These are phyloP conservation scores for Tolypocladium tundrense DNA, from an alignment of 2,329 filamentous ascomycete genomes.

Conservation along the genomic window DNA sequence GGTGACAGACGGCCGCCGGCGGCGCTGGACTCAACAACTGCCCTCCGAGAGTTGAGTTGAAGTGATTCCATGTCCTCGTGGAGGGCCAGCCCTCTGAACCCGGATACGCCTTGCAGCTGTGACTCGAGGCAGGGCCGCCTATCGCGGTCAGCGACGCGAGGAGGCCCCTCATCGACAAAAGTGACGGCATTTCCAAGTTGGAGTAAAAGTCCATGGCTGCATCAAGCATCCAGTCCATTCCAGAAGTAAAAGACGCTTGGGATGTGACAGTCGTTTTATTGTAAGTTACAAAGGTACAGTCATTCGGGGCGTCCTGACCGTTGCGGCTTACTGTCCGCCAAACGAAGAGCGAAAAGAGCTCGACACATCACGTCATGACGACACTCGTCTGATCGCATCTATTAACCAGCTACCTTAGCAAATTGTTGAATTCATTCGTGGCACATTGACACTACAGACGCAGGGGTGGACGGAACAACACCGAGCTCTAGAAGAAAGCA, in stretches of 20 bases:
- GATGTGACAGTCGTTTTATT: background rate
- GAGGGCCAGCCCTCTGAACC: constrained; percentile 37
- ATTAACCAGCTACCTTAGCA: too few species aligned
- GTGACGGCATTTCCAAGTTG: background rate
- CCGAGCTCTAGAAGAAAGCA: too few species aligned
- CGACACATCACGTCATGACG: background rate
- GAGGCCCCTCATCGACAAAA: background rate
- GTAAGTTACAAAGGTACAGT: background rate
- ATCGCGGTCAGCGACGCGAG: background rate
- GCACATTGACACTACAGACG: too few species aligned
- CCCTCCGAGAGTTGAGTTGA: constrained; percentile 35
- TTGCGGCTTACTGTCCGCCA: background rate
- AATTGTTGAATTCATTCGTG: too few species aligned
- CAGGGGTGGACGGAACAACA: too few species aligned
- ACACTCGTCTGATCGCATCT: background rate
- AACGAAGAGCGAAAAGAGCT: too few species aligned
- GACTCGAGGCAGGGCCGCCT: background rate
- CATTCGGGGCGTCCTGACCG: background rate
- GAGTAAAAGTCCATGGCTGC: background rate
- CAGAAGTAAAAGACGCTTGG: background rate
- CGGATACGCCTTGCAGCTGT: constrained; percentile 36
- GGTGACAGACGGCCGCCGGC: constrained; percentile 20
- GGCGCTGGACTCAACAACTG: constrained; percentile 31
- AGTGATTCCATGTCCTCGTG: constrained; percentile 27
- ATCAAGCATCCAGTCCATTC: background rate